Base-by-base conservation (phyloP, 2,329 filamentous ascomycete species). In the Botryotinia calthae region DNA sequence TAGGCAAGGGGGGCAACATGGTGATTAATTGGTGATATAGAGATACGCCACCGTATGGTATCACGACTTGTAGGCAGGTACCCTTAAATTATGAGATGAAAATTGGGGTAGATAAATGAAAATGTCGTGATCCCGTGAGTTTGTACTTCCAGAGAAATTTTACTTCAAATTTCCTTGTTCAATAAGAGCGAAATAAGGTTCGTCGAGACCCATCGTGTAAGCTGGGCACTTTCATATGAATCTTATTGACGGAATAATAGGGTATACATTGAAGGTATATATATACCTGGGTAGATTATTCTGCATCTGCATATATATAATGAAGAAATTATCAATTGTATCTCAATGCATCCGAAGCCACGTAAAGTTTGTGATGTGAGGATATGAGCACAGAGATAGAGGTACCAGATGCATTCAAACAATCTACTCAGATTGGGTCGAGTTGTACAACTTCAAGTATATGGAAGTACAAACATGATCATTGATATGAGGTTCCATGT, bases 41-140 rank as follows among this genome's bases (percentile, higher is more conserved):
- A 44, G 61, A 59, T 48, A 40, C 31, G 44, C 42, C 42, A 37
- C 28, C 44, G 46, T 44, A 28, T 31, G 34, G 70, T 71, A 66
- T 18, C 28, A 72, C 70, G 40, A 46, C 42, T 44, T 66, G 16
- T 28, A 72, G 37, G 70, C 70, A 72, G 70, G 70, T 72, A 72
- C 70, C 70, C 70, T 70, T 67, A 4, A 56, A 68, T 42, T 37
- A 58, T 68, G 58, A 51, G 44, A 64, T 64, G 56, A 48, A 37
- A 40, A 51, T 64, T 48, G 58, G 44, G 58, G 37, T 70, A 46
- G 48, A 71, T 46, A 65, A 44, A 58, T 71, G 70, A 67, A 25
- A 31, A 71, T 65, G 61, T n/a, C n/a, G 69, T 71, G 69, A 71
- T 71, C 69, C 69, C 69, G 69, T 71, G 34, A 44, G 51, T n/a